Evolutionary conservation across 2,329 filamentous ascomycete genomes (phyloP).

Genomic region (Colletotrichum scovillei): DNA sequence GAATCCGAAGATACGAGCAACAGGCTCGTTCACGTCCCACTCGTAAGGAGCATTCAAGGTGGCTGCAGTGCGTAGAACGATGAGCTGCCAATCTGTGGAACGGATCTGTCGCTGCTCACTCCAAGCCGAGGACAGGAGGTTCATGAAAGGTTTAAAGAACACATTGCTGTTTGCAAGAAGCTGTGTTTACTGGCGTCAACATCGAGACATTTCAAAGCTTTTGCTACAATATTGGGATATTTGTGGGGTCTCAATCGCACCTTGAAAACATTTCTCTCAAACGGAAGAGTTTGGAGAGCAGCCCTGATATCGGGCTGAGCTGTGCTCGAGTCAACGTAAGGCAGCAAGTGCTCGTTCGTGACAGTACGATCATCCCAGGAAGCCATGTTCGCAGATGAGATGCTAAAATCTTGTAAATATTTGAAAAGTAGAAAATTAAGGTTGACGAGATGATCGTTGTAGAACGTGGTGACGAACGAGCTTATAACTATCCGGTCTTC

Average conservation of each 20-base stretch:
- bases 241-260: neutral
- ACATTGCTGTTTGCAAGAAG: conserved; percentile 7
- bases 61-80: conserved; percentile 39
- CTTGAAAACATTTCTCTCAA: conserved; percentile 16
- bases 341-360: conserved; percentile 15
- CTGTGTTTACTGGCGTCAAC: neutral
- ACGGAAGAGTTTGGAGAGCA: conserved; percentile 14
- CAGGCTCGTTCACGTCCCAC: conserved; percentile 41
- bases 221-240: neutral
- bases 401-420: neutral
- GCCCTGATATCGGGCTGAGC: conserved; percentile 9
- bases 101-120: conserved; percentile 32
- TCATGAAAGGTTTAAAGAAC: conserved; percentile 34
- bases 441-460: neutral
- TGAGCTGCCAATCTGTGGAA: conserved; percentile 38
- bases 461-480: neutral
- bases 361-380: neutral
- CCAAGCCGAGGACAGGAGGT: conserved; percentile 24
- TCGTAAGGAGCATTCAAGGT: conserved; percentile 39
- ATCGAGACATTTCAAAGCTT: neutral
- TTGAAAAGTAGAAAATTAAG: too few relatives aligned
- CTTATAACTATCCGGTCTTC: neutral
- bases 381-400: neutral
- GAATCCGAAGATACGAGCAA: conserved; percentile 37
- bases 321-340: conserved; percentile 18